Conservation (phyloP, 2,329 filamentous ascomycete genomes). For the Aspergillus spinulosporus region DNA sequence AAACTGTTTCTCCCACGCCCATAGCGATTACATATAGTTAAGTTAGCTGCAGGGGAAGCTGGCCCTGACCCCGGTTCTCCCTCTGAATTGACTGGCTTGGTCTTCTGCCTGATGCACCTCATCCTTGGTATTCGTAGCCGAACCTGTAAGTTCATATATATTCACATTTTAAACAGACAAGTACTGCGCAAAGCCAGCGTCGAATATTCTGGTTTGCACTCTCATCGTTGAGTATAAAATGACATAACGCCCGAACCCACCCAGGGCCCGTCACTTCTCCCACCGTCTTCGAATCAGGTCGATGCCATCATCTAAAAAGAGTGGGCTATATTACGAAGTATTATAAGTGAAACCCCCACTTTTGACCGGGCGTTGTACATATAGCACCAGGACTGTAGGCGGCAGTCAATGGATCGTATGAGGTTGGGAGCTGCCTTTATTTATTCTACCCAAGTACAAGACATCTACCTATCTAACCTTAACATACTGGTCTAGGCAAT, state of each 20-base stretch:
- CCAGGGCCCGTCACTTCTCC: too few species aligned
- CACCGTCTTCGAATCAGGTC: too few species aligned
- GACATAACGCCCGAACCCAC: too few species aligned
- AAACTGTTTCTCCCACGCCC: neutral
- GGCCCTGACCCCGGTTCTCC: slow-evolving; percentile 14
- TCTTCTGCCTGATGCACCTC: neutral
- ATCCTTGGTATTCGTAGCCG: neutral
- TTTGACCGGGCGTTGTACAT: neutral
- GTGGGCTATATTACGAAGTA: neutral
- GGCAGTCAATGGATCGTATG: neutral
- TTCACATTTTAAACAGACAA: too few species aligned
- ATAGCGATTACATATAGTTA: slow-evolving; percentile 13
- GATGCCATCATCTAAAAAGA: neutral
- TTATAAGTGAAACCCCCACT: neutral
- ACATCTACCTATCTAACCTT: too few species aligned
- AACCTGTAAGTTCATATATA: neutral
- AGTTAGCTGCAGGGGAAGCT: slow-evolving; percentile 18
- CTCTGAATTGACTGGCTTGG: slow-evolving; percentile 11
- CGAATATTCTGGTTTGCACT: too few species aligned
- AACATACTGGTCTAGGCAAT: too few species aligned
- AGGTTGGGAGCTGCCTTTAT: neutral
- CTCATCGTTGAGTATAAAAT: too few species aligned
- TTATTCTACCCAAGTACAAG: neutral
- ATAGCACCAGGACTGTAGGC: neutral
- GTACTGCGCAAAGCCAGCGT: too few species aligned